Conservation (phyloP, 495 filamentous ascomycete species). For the Penicillium herquei region DNA sequence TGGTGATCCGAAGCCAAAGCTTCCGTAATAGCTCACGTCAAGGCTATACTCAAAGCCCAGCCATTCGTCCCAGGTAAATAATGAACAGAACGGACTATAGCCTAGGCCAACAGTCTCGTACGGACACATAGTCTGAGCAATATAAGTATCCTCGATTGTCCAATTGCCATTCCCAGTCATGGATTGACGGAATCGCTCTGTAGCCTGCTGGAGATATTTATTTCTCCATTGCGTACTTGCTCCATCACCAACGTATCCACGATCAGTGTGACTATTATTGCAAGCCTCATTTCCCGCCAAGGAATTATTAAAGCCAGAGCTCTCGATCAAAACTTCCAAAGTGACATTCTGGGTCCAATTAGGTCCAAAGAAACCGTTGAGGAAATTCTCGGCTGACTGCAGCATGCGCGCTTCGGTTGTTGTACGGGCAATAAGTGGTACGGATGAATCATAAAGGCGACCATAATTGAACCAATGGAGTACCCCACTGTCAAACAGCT, state of each 20-base stretch:
- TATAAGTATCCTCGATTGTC: background rate
- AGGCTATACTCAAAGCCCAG: constrained; percentile 53
- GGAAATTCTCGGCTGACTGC: constrained; percentile 4
- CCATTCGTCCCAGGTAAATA: constrained; percentile 59
- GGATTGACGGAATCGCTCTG: constrained; percentile 2
- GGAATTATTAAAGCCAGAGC: constrained; percentile 2
- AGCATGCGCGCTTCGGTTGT: constrained; percentile 3
- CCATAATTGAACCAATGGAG: constrained; percentile 6
- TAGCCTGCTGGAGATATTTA: background rate
- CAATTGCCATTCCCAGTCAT: constrained; percentile 1
- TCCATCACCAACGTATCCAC: background rate
- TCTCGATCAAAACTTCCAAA: background rate
- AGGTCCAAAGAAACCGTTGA: constrained; percentile 4
- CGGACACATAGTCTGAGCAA: constrained; percentile 11
- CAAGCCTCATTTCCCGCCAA: background rate
- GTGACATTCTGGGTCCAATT: constrained; percentile 3
- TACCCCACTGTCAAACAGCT: constrained; percentile 4
- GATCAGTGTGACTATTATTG: background rate
- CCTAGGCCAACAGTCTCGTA: constrained; percentile 33
- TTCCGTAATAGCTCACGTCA: constrained; percentile 60
- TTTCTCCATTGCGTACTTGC: background rate
- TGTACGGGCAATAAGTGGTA: constrained; percentile 1
- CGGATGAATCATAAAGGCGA: constrained; percentile 2
- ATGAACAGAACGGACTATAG: constrained; percentile 45
- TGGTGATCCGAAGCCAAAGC: constrained; percentile 57